A percentile compares a stretch with the other conserved stretches of the same genome.
Evolutionary conservation across 228 moss, liverwort and hornwort genomes (phyloP).

Genomic region (Sphagnum magellanicum): DNA sequence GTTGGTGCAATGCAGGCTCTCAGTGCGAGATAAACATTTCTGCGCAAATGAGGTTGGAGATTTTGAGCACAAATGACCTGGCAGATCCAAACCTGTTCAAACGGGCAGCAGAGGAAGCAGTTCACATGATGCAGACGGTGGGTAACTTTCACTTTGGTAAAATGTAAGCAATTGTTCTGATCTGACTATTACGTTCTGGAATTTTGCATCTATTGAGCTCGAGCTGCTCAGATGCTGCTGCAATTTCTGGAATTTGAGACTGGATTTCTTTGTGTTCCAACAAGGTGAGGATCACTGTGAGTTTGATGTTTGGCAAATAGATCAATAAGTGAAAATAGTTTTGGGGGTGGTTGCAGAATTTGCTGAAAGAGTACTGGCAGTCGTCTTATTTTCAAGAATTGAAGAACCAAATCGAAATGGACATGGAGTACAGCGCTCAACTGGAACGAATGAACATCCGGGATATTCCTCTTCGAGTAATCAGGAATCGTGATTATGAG

Average conservation of each 20-base stretch:
- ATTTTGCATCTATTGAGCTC: neutral
- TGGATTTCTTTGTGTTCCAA: too few species aligned
- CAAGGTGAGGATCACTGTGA: too few species aligned
- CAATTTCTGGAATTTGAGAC: neutral
- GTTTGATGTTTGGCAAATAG: too few species aligned
- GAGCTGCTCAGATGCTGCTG: neutral
- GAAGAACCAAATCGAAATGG: slow-evolving; percentile 9
- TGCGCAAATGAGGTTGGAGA: slow-evolving; percentile 24
- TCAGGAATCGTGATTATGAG: slow-evolving; percentile 1
- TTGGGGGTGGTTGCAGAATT: slow-evolving; percentile 5
- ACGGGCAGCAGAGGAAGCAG: slow-evolving; percentile 16
- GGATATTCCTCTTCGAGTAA: slow-evolving; percentile 6
- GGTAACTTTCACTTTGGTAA: slow-evolving; percentile 1
- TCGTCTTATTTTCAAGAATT: slow-evolving; percentile 6
- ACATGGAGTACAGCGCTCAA: slow-evolving; percentile 12
- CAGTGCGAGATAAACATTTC: slow-evolving; percentile 36
- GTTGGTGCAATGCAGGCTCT: slow-evolving; percentile 14
- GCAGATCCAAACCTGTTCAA: slow-evolving; percentile 26
- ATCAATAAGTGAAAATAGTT: too few species aligned
- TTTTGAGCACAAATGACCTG: slow-evolving; percentile 25
- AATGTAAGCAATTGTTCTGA: neutral
- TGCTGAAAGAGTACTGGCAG: slow-evolving; percentile 17
- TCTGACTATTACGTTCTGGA: neutral
- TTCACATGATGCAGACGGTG: slow-evolving; percentile 29
- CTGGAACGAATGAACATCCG: slow-evolving; percentile 18